These are phyloP conservation scores for Chernovozyma sophiae-reginae DNA, from an alignment of 1,139 yeast species.

Conservation along the genomic window DNA sequence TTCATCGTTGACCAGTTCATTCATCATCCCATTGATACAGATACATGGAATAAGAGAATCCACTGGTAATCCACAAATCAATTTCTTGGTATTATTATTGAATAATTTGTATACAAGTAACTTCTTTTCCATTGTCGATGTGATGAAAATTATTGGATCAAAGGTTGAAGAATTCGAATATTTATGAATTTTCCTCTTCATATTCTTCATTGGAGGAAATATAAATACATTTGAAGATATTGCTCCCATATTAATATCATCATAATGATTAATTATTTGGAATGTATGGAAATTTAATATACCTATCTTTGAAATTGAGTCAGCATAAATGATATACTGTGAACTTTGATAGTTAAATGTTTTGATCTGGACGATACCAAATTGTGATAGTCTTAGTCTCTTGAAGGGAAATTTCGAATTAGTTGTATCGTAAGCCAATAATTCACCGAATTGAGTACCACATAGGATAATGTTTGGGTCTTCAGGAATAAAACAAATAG, in stretches of 20 bases:
- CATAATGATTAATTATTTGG: slow-evolving; percentile 17
- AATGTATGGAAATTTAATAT: slow-evolving; percentile 20
- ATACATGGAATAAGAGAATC: slow-evolving; percentile 10
- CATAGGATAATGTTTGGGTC: slow-evolving; percentile 17
- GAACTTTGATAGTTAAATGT: slow-evolving; percentile 15
- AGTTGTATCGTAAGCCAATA: slow-evolving; percentile 19
- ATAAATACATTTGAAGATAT: slow-evolving; percentile 14
- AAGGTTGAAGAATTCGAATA: slow-evolving; percentile 10
- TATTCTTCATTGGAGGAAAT: slow-evolving; percentile 2
- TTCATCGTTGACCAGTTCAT: not conserved
- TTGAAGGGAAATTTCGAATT: slow-evolving; percentile 15
- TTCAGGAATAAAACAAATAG: slow-evolving; percentile 14
- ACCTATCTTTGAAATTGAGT: slow-evolving; percentile 31
- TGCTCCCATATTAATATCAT: slow-evolving; percentile 27
- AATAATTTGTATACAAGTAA: slow-evolving; percentile 22
- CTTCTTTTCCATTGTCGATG: slow-evolving; percentile 21
- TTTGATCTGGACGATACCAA: slow-evolving; percentile 22
- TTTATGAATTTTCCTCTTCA: slow-evolving; percentile 5
- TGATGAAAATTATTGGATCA: slow-evolving; percentile 22
- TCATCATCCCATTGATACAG: slow-evolving; percentile 1
- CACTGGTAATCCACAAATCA: slow-evolving; percentile 11
- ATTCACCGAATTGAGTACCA: slow-evolving; percentile 34
- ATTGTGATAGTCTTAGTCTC: slow-evolving; percentile 22
- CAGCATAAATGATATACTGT: slow-evolving; percentile 23
- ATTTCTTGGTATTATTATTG: slow-evolving; percentile 16